Evolutionary conservation across 371 early-diverging fungal genomes (phyloP).

Genomic region (Mucor lusitanicus): DNA sequence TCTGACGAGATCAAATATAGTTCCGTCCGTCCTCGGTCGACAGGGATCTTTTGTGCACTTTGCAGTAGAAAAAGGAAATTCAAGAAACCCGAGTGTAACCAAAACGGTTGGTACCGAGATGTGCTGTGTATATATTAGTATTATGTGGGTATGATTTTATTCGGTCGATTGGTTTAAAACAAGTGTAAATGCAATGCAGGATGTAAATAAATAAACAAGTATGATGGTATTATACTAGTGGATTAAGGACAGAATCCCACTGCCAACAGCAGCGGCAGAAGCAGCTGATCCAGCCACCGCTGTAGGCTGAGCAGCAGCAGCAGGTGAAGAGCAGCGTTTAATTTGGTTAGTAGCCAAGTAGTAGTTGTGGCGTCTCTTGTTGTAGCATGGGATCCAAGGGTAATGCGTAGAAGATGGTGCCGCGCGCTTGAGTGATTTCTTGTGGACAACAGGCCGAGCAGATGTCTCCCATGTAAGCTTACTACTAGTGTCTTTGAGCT

Average conservation of each 20-base stretch:
- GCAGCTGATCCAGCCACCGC: not conserved
- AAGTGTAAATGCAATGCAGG: not conserved
- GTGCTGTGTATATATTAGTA: not conserved
- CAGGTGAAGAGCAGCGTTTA: not conserved
- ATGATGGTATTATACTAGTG: not conserved
- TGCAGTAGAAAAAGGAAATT: not conserved
- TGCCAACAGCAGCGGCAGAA: not conserved
- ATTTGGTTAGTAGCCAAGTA: not conserved
- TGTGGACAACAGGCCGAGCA: not conserved
- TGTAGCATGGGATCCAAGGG: slow-evolving; percentile 19
- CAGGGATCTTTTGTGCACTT: not conserved
- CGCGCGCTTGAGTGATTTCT: not conserved
- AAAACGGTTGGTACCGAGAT: not conserved
- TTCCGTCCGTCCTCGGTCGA: not conserved
- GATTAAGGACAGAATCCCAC: not conserved
- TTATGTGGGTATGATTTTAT: not conserved
- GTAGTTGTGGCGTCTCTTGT: slow-evolving; percentile 15
- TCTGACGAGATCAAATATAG: not conserved
- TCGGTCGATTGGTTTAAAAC: not conserved
- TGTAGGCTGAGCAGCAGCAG: slow-evolving; percentile 1
- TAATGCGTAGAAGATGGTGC: not conserved
- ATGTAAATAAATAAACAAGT: not conserved
- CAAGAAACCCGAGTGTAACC: not conserved
- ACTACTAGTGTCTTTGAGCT: not conserved
- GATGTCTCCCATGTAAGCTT: not conserved